A percentile compares a stretch with the other conserved stretches of the same genome.
Evolutionary conservation across 2,329 filamentous ascomycete genomes (phyloP).

Genomic region (Alternaria longipes): DNA sequence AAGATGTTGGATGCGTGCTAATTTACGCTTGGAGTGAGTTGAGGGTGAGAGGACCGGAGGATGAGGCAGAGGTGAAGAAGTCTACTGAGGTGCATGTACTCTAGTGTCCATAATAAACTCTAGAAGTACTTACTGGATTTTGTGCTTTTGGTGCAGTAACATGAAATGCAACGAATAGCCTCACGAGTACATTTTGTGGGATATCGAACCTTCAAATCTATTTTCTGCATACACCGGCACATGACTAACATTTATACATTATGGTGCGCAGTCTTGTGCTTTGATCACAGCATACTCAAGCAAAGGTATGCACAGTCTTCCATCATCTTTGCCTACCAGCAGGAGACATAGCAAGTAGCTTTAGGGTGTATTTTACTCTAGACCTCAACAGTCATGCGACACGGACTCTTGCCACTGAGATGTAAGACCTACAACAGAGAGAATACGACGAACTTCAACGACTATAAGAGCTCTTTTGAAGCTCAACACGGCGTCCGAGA

Average conservation of each 20-base stretch:
- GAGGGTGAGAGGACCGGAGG: neutral
- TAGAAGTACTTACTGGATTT: neutral
- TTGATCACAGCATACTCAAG: neutral
- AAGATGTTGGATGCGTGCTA: neutral
- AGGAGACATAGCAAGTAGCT: too few relatives aligned
- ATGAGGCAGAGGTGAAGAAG: neutral
- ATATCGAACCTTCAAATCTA: neutral
- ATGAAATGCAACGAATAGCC: neutral
- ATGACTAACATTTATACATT: neutral
- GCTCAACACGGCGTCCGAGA: too few relatives aligned
- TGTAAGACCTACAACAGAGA: too few relatives aligned
- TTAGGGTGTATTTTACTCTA: too few relatives aligned
- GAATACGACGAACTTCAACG: too few relatives aligned
- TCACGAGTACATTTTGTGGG: neutral
- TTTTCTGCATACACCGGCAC: neutral
- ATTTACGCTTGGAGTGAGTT: neutral
- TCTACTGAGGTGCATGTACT: neutral
- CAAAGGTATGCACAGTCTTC: too few relatives aligned
- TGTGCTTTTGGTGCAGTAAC: neutral
- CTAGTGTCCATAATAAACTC: neutral
- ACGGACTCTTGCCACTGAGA: neutral
- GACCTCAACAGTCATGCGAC: too few relatives aligned
- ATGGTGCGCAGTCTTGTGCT: neutral
- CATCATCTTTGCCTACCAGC: too few relatives aligned
- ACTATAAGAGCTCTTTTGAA: too few relatives aligned